Conservation (phyloP, 176 grass and related monocot species). For the Saccharum spontaneum region DNA sequence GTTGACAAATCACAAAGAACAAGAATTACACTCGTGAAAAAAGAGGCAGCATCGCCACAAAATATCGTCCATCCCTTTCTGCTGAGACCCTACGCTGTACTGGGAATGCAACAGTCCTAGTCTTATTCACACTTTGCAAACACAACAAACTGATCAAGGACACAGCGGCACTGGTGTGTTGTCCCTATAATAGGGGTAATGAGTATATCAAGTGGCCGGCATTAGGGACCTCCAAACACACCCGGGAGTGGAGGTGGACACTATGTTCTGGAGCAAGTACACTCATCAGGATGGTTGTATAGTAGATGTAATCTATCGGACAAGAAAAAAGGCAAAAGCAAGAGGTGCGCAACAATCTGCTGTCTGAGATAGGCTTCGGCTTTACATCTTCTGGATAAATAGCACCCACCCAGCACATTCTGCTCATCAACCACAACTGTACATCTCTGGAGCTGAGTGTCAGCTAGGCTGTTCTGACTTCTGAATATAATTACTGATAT, state of each 20-base stretch:
- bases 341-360: constrained; percentile 20
- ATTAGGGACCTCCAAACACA: constrained; percentile 40
- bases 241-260: not conserved
- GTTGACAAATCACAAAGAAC: constrained; percentile 26
- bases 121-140: constrained; percentile 42
- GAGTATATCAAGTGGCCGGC: constrained; percentile 39
- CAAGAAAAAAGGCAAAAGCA: constrained; percentile 26
- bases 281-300: constrained; percentile 23
- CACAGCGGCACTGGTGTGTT: constrained; percentile 6
- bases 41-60: constrained; percentile 22
- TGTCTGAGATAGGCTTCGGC: constrained; percentile 36
- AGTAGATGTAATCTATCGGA: constrained; percentile 25
- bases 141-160: constrained; percentile 30
- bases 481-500: constrained; percentile 18
- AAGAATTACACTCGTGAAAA: constrained; percentile 20
- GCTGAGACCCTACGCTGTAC: constrained; percentile 42
- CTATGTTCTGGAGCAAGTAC: constrained; percentile 29
- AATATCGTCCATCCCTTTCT: constrained; percentile 22
- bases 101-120: constrained; percentile 23
- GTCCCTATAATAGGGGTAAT: constrained; percentile 29
- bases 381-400: constrained; percentile 49
- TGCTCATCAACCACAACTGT: constrained; percentile 29
- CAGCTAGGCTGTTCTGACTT: constrained; percentile 37
- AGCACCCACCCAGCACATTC: constrained; percentile 35
- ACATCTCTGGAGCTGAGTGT: constrained; percentile 22